Evolutionary conservation across 1,284 basidiomycete species (phyloP).

Genomic region (Caloboletus firmus): DNA sequence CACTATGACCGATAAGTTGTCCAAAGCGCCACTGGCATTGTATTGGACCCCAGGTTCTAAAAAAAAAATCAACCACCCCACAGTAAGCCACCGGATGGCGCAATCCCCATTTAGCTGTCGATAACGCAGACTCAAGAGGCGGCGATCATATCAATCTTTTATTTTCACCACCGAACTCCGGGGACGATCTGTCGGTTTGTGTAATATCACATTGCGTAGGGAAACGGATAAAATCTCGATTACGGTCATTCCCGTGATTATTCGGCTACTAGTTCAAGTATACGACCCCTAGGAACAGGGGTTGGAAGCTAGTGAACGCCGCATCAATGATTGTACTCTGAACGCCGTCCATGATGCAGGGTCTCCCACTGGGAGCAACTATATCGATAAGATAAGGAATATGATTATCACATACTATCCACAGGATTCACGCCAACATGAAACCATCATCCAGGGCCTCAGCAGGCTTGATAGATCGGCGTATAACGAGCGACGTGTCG

Average conservation of each 20-base stretch:
- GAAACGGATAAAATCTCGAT: slow-evolving; percentile 4
- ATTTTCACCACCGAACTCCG: slow-evolving; percentile 11
- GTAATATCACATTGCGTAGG: slow-evolving; percentile 16
- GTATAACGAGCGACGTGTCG: background rate
- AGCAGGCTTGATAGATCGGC: background rate
- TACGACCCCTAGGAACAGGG: slow-evolving; percentile 20
- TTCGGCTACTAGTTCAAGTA: background rate
- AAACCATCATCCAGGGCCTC: background rate
- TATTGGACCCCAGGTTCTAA: background rate
- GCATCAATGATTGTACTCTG: too few species aligned
- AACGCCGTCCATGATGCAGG: too few species aligned
- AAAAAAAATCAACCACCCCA: background rate
- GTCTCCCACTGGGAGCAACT: background rate
- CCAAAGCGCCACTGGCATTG: background rate
- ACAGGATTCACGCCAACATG: background rate
- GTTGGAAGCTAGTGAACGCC: background rate
- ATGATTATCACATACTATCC: background rate
- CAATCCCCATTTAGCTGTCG: background rate
- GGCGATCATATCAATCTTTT: background rate
- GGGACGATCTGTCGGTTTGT: slow-evolving; percentile 13
- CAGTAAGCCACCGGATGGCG: background rate
- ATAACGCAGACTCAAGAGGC: background rate
- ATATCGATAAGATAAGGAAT: background rate
- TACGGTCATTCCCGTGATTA: slow-evolving; percentile 11
- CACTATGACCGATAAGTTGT: background rate